Evolutionary conservation across 495 filamentous ascomycete genomes (phyloP).

Genomic region (Penicillium manginii): DNA sequence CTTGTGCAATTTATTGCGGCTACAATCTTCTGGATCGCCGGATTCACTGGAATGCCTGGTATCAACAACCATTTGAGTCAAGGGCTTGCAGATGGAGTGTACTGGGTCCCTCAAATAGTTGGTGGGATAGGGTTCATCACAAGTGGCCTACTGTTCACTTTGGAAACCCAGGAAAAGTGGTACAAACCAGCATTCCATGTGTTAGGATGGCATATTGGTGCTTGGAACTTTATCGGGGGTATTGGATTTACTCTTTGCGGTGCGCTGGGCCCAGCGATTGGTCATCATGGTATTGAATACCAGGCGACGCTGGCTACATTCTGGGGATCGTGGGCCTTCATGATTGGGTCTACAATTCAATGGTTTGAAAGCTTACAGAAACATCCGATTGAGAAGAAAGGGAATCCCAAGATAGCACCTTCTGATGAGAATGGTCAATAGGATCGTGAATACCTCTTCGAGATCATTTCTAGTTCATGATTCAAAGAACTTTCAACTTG

Average conservation of each 20-base stretch:
- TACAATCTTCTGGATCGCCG: slow-evolving; percentile 67
- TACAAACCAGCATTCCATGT: slow-evolving; percentile 59
- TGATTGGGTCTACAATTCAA: slow-evolving; percentile 66
- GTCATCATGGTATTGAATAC: slow-evolving; percentile 55
- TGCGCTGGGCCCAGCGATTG: slow-evolving; percentile 59
- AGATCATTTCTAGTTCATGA: too few relatives aligned
- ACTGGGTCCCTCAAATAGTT: slow-evolving; percentile 71
- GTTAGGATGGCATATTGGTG: slow-evolving; percentile 65
- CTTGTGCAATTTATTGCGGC: slow-evolving; percentile 63
- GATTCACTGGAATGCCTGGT: slow-evolving; percentile 65
- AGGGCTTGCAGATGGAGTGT: slow-evolving; percentile 57
- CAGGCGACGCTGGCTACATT: slow-evolving; percentile 63
- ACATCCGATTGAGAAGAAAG: slow-evolving; percentile 54
- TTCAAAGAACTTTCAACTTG: too few relatives aligned
- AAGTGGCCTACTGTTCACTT: slow-evolving; percentile 62
- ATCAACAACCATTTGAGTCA: slow-evolving; percentile 54
- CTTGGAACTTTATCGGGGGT: slow-evolving; percentile 63
- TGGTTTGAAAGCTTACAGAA: slow-evolving; percentile 68
- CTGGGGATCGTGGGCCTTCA: slow-evolving; percentile 71
- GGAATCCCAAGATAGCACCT: neutral
- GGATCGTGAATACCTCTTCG: too few relatives aligned
- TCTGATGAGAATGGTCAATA: too few relatives aligned
- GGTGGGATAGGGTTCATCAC: slow-evolving; percentile 68
- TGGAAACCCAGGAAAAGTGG: slow-evolving; percentile 73
- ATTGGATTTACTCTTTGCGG: slow-evolving; percentile 73